phyloP scores from a whole-genome alignment of 345 rosid species.

The Rubroshorea leprosula region DNA sequence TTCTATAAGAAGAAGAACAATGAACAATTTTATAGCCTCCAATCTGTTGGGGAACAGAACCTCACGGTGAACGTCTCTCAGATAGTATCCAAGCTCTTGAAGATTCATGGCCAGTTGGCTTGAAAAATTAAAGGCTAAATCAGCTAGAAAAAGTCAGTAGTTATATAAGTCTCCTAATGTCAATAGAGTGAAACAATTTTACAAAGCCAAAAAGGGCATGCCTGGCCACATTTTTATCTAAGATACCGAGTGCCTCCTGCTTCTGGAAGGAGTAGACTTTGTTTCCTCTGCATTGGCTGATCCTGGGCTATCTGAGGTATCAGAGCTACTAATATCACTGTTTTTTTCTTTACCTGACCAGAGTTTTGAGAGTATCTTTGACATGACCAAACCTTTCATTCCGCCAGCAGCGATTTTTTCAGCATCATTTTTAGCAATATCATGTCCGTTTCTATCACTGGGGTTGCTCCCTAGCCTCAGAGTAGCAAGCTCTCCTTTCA shows the following conservation, averaged over 20 bases:
- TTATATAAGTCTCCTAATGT: constrained; percentile 27
- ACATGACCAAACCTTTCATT: constrained; percentile 54
- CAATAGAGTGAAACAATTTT: constrained; percentile 21
- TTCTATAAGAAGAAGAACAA: neutral
- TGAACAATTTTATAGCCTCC: constrained; percentile 11
- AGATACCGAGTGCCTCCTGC: constrained; percentile 55
- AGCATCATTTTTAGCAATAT: constrained; percentile 24
- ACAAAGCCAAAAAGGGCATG: constrained; percentile 20
- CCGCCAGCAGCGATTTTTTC: constrained; percentile 35
- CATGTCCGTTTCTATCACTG: constrained; percentile 22
- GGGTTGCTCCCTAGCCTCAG: constrained; percentile 28
- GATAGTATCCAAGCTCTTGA: constrained; percentile 16
- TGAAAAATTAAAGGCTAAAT: constrained; percentile 12
- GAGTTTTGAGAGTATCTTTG: constrained; percentile 51
- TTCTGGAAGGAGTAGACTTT: constrained; percentile 73
- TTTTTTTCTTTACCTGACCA: constrained; percentile 57
- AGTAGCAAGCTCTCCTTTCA: constrained; percentile 60
- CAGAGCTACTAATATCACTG: constrained; percentile 60
- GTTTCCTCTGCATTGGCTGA: constrained; percentile 58
- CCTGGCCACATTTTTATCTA: constrained; percentile 8
- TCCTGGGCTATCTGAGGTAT: constrained; percentile 64
- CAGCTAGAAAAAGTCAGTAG: constrained; percentile 17
- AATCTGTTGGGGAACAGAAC: constrained; percentile 13
- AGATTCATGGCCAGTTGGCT: constrained; percentile 9
- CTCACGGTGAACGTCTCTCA: constrained; percentile 10